Conservation (phyloP, 106 monocot species). For the Cymbidium sinense region DNA sequence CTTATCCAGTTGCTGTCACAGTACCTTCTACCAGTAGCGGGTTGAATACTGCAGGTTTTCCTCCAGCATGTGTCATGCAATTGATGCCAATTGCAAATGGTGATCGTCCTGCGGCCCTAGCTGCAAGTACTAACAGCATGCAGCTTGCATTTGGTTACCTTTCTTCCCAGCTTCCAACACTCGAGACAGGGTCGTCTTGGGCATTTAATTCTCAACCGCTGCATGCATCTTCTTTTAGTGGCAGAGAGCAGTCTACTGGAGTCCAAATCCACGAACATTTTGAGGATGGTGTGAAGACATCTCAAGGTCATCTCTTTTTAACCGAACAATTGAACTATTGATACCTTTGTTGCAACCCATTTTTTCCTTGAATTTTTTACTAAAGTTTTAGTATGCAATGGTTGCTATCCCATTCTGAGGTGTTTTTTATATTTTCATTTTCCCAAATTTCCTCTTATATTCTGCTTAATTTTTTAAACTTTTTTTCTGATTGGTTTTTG, state of each 20-base stretch:
- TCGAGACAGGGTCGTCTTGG: slow-evolving; percentile 76
- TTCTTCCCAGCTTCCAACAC: slow-evolving; percentile 64
- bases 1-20: slow-evolving; percentile 25
- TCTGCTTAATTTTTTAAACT: background rate
- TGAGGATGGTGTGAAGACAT: slow-evolving; percentile 38
- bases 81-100: slow-evolving; percentile 29
- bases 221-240: slow-evolving; percentile 20
- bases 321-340: background rate
- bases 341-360: background rate
- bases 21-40: slow-evolving; percentile 15
- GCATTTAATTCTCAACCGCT: slow-evolving; percentile 45
- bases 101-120: slow-evolving; percentile 18
- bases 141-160: slow-evolving; percentile 82
- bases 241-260: slow-evolving; percentile 19
- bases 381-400: background rate
- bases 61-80: slow-evolving; percentile 41
- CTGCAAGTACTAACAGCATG: slow-evolving; percentile 20
- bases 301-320: slow-evolving; percentile 38
- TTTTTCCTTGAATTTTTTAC: background rate
- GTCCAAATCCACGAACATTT: slow-evolving; percentile 12
- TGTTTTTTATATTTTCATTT: background rate
- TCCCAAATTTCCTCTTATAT: background rate
- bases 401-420: background rate
- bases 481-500: background rate
- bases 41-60: slow-evolving; percentile 17